phyloP scores from a whole-genome alignment of 331 rosid genomes.

The Malus hybrid region DNA sequence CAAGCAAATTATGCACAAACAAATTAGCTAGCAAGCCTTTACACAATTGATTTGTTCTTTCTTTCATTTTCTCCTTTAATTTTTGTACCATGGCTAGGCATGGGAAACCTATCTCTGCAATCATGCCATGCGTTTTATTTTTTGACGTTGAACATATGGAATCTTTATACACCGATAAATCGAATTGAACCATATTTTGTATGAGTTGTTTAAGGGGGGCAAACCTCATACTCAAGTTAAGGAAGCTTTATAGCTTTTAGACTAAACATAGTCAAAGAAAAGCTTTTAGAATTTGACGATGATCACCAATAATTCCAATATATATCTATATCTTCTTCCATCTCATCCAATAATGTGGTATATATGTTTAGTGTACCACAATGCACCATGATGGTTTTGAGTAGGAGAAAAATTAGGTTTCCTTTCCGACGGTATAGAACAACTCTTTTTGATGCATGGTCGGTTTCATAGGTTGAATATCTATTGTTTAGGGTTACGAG shows the following conservation, averaged over 20 bases:
- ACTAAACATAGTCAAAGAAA: neutral
- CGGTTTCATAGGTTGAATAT: neutral
- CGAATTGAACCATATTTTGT: too few species aligned
- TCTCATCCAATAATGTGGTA: neutral
- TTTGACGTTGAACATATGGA: neutral
- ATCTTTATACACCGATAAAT: neutral
- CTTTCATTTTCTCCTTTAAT: too few species aligned
- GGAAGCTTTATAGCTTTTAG: neutral
- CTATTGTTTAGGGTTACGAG: neutral
- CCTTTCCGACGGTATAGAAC: neutral
- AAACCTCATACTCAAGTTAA: neutral
- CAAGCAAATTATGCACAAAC: too few species aligned
- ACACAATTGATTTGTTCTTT: too few species aligned
- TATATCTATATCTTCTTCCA: neutral
- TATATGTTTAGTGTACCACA: neutral
- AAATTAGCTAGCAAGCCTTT: too few species aligned
- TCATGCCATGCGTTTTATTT: neutral
- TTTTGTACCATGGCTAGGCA: neutral
- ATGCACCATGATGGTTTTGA: neutral
- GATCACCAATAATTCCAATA: neutral
- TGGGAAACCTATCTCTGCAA: neutral
- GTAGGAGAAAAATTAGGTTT: neutral
- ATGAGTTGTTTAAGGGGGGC: neutral
- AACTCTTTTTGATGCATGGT: neutral
- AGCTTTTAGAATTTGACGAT: neutral